Base-by-base conservation (phyloP, 1,284 basidiomycete species). In the Afroboletus lepidellus region DNA sequence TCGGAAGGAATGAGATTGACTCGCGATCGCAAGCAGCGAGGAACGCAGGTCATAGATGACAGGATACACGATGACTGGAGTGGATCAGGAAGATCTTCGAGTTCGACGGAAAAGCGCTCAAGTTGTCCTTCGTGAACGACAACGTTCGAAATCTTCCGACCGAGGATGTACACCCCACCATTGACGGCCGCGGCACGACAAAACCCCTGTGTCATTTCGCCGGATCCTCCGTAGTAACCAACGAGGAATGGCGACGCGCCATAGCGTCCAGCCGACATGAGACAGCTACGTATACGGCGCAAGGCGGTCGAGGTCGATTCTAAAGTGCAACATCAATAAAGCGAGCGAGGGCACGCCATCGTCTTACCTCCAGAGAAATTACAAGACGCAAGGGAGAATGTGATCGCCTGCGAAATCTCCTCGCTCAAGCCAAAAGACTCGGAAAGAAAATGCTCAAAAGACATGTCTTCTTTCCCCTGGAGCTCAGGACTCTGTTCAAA, bases 171-270 rank as follows among this genome's bases (percentile, higher is more conserved):
- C 2, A 87, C 87, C 0, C 81, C 87, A 9, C 93, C 92, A 56
- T 81, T 80, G 7, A 97, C 94, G 3, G 94, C 94, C 32, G 90
- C 81, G 7, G 87, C 82, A 30, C 94, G 90, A 69, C 94, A 96
- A 67, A 95, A 98, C 0, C 92, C 94, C 69, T 97, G 94, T 0
- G 90, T 81, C n/a, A 96, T 84, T 64, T 97, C 94, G 3, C 94
- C 94, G 0, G 87, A 77, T 4, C 94, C 93, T 27, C 96, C 96
- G 66, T 98, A 98, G 62, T 98, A 94, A 0, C 92, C 93, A 5
- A 98, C 80, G 15, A 99, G 81, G 72, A 95, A 98, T 0, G 96
- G 86, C 0, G 92, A 93, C 11, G 90, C 73, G 7, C 96, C 96
- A 64, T 97, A 98, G 29, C 91, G 79, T 2, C 96, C 95, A 13